Base-by-base conservation (phyloP, 768 basidiomycete genomes). In the Lactifluus volemus region DNA sequence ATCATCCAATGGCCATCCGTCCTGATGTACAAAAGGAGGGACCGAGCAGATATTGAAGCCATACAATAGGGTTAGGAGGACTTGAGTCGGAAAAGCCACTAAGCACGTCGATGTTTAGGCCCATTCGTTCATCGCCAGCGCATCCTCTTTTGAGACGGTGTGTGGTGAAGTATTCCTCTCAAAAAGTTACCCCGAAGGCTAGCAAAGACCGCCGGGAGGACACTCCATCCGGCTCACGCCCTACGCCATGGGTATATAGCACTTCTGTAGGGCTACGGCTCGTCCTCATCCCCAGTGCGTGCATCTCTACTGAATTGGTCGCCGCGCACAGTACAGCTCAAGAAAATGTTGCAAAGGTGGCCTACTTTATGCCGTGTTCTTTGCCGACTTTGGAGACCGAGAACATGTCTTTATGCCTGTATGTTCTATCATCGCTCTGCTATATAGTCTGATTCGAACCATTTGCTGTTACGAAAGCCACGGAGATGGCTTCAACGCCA, bases 231-330 rank as follows among this genome's bases (percentile, higher is more conserved):
- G 84, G 85, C 68, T 81, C 82, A 66, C 76, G 84, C 52, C 82
- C 84, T 1, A 38, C 76, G 80, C 76, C 81, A 48, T 84, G 84
- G 84, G 78, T 84, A 47, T 85, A 84, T 49, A 58, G 53, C 8
- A 48, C 56, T 19, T 58, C 60, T 5, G 53, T 45, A 25, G 52
- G 59, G 15, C 45, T 64, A 15, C 59, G 60, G 29, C 41, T 58
- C 29, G 14, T 66, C 44, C 52, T 65, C 48, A 55, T 66, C 32
- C 65, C 65, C 11, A 47, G 65, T 66, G 54, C 41, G 65, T 59
- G 32, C 8, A 25, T 10, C 15, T 44, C 19, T 38, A 47, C 42
- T n/a, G 25, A 30, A 25, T 47, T 32, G 29, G 8, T 14, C 29
- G 14, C n/a, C 19, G n/a, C 19, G 14, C 19, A 4, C 4, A 15